These are phyloP conservation scores for Aaosphaeria pasadenensis DNA, from an alignment of 2,329 filamentous ascomycete genomes.

Conservation along the genomic window DNA sequence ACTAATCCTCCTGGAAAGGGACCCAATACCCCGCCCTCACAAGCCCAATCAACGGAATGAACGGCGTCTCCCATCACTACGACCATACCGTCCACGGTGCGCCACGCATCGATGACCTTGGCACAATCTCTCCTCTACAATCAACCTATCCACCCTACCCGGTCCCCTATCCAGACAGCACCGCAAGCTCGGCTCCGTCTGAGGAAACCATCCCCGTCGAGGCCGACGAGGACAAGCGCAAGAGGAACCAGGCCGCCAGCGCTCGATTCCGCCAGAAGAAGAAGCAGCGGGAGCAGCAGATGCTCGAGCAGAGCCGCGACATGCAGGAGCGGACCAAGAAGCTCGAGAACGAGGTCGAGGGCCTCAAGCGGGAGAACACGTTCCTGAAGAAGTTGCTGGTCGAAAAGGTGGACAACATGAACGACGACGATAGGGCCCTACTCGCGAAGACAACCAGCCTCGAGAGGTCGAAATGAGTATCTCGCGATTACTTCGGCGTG, in stretches of 20 bases:
- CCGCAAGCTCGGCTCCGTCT: conserved; percentile 23
- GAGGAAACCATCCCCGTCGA: conserved; percentile 24
- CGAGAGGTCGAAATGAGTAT: conserved; percentile 22
- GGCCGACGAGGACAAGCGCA: conserved; percentile 86
- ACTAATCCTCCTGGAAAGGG: conserved; percentile 26
- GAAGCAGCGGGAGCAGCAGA: conserved; percentile 87
- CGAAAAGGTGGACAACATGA: conserved; percentile 41
- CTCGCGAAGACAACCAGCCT: conserved; percentile 21
- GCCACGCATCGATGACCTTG: conserved; percentile 28
- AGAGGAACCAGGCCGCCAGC: conserved; percentile 83
- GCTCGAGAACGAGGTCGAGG: conserved; percentile 56
- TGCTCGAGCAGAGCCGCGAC: conserved; percentile 57
- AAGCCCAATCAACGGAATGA: conserved; percentile 28
- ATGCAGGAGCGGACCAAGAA: conserved; percentile 74
- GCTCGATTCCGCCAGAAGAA: conserved; percentile 92
- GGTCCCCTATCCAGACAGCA: conserved; percentile 32
- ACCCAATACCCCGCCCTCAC: conserved; percentile 23
- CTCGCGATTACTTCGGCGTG: not conserved
- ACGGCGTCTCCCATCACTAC: conserved; percentile 19
- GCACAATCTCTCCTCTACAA: conserved; percentile 26
- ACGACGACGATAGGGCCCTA: conserved; percentile 27
- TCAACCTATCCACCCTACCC: conserved; percentile 24
- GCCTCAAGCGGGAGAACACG: conserved; percentile 41
- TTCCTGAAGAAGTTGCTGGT: conserved; percentile 34
- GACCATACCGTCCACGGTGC: conserved; percentile 13